Evolutionary conservation across 257 asterid species (phyloP), one percentile per base, ranked within the genome.

Genomic region (Salvia hispanica): DNA sequence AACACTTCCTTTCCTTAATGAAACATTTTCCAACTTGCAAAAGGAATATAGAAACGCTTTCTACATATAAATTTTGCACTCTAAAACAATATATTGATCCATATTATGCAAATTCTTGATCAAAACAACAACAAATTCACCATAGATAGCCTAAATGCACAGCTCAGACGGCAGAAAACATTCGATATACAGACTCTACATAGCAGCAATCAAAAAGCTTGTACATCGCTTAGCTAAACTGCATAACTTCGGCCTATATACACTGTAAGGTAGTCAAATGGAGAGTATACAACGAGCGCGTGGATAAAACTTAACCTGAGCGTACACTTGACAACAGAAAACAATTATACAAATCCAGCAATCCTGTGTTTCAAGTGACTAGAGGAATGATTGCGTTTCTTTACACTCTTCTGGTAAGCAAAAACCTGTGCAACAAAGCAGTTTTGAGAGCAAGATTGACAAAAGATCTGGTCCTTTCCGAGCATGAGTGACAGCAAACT

Each of bases 321-420:
- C 64, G 33, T 68, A 73, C 77, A 71, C 45, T 6, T 37, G 45
- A 72, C 77, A 62, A 66, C 78, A 72, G 68, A 74, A 50, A 69
- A 57, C 66, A 74, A 53, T 45, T 57, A 61, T 69, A 43, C 74
- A 71, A 11, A 14, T 53, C 31, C 31, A 25, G 73, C 70, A 55
- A 31, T 56, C 42, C 33, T 59, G 45, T 46, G 60, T 62, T 76
- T 69, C 74, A 47, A 55, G 76, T 39, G 11, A 67, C 64, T 59
- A 72, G 61, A 74, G 77, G 71, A 79, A 68, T 58, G 67, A 25
- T 47, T 64, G 58, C 40, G 54, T 62, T 67, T 69, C 75, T 76
- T 60, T 77, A 76, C 82, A 79, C 79, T 77, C 76, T 39, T 62
- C 75, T 34, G 73, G 79, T 15, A 67, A 50, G 78, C 77, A 65